Evolutionary conservation across 768 basidiomycete species (phyloP), one percentile per base, ranked within the genome.

Genomic region (Lactarius sp.): DNA sequence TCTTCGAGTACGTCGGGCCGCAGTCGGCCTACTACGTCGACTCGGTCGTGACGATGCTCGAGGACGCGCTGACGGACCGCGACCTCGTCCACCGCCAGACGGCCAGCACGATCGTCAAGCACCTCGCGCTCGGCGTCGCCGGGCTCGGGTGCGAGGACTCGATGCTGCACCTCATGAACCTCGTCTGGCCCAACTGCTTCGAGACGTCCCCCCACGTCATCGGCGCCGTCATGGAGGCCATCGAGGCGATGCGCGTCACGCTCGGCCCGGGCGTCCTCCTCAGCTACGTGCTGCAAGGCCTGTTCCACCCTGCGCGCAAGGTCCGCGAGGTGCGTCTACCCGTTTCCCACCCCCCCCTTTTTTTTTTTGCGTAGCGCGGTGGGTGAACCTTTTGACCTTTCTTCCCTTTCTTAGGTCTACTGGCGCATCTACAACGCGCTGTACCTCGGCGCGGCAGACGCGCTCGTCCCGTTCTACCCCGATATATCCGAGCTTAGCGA

Each of bases 121-220:
- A 99, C 73, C 78, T 99, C 51, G 94, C 97, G 4, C 83, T 99
- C 36, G 97, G 97, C 49, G 94, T 97, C 6, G 95, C 97, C 1
- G 97, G 97, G 52, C 83, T 98, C 33, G 96, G 97, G 1, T 95
- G 94, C 70, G 97, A 99, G 76, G 97, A 99, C 75, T 96, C 96
- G 13, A 92, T 98, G 85, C 82, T 94, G 57, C 97, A 99, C 72
- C 77, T 98, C 54, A 92, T 98, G 88, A 99, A 99, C 73, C 84
- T 99, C 33, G 91, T 98, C 14, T 98, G 95, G 95, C 97, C 97
- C 1, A 98, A 98, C 73, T 95, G 94, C 75, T 98, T 98, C 74
- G 96, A 98, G 78, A 96, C 95, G 1, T 93, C 90, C 14, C 97
- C 97, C 6, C 97, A 99, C 76, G 95, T 99, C 64, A 98, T 98